Percentiles rank a stretch among this genome's conserved stretches.
Evolutionary conservation across 129 eudicot species (phyloP).

Genomic region (Chrysanthemum seticuspe): DNA sequence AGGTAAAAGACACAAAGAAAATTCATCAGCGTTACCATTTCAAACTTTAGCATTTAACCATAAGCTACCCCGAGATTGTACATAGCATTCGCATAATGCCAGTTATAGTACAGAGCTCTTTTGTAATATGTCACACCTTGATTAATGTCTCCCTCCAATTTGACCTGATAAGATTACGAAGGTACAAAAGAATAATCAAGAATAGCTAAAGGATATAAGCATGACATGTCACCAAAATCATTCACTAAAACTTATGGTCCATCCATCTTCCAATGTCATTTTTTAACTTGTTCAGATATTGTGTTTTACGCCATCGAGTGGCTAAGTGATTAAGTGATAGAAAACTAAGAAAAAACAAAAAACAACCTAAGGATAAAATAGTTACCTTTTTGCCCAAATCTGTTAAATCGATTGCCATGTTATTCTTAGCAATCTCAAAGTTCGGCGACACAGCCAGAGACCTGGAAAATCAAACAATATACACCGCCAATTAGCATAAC

Average conservation of each 20-base stretch:
- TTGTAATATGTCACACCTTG: constrained; percentile 94
- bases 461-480: constrained; percentile 42
- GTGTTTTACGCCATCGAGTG: not conserved
- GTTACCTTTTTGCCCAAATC: constrained; percentile 94
- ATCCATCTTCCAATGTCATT: not conserved
- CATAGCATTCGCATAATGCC: constrained; percentile 99
- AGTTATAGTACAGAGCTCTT: constrained; percentile 87
- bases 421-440: constrained; percentile 95
- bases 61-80: constrained; percentile 98
- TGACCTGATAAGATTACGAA: constrained; percentile 54
- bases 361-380: not conserved
- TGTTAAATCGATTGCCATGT: constrained; percentile 96
- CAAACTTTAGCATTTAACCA: constrained; percentile 97
- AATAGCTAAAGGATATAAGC: not conserved
- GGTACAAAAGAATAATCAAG: not conserved
- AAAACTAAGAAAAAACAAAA: not conserved
- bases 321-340: not conserved
- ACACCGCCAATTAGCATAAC: constrained; percentile 17
- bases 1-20: no score
- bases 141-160: constrained; percentile 89
- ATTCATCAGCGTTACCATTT: constrained; percentile 56
- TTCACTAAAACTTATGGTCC: not conserved
- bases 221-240: constrained; percentile 7
- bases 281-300: not conserved
- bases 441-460: constrained; percentile 96